Evolutionary conservation across 73 alveolate species (phyloP).

Genomic region (Vitrella brassicaformis): DNA sequence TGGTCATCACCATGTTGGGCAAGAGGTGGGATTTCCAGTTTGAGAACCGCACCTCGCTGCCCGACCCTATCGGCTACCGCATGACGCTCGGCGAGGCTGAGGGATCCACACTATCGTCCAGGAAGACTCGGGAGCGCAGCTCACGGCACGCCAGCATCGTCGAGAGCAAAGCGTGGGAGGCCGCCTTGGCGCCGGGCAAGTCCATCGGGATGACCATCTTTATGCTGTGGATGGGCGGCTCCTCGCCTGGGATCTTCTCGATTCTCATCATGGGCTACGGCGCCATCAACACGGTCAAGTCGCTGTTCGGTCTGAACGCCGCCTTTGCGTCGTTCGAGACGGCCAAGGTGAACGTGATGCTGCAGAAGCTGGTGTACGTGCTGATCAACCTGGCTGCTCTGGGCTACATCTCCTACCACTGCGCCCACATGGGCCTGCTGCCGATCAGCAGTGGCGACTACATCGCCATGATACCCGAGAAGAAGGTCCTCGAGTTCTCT

Average conservation of each 20-base stretch:
- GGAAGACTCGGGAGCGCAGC: too few relatives aligned
- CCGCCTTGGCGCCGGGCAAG: neutral
- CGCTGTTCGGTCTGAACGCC: neutral
- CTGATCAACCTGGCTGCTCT: neutral
- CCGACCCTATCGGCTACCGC: too few relatives aligned
- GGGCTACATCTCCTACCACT: neutral
- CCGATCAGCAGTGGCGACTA: neutral
- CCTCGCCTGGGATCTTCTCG: neutral
- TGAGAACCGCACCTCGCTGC: too few relatives aligned
- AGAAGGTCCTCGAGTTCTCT: neutral
- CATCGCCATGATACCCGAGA: neutral
- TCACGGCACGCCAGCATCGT: too few relatives aligned
- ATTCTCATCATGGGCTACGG: neutral
- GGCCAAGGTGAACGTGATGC: neutral
- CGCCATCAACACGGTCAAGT: neutral
- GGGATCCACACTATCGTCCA: too few relatives aligned
- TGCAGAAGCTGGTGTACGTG: neutral
- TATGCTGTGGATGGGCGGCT: neutral
- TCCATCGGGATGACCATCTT: neutral
- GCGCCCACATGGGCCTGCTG: neutral
- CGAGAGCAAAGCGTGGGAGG: constrained; percentile 2
- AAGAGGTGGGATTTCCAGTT: too few relatives aligned
- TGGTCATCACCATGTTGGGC: too few relatives aligned
- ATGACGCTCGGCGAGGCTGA: too few relatives aligned
- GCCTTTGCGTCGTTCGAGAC: neutral